Conservation (phyloP, 1,284 basidiomycete species). For the Athelia psychrophila region DNA sequence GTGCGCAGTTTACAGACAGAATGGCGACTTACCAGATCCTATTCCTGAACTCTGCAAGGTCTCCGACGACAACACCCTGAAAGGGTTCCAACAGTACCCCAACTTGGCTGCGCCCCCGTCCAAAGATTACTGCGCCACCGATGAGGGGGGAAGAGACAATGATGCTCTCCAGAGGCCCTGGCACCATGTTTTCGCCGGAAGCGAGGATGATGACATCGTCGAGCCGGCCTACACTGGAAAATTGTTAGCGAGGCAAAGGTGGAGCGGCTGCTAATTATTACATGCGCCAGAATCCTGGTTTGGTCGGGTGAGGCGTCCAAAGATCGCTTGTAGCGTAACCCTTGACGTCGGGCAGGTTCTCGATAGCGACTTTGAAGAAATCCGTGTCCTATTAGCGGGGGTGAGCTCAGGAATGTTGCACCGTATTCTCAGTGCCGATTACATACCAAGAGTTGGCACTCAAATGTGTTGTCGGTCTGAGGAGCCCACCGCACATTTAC, state of each 20-base stretch:
- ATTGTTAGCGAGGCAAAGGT: background rate
- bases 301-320: conserved; percentile 13
- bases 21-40: conserved; percentile 30
- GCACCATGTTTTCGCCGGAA: conserved; percentile 29
- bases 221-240: conserved; percentile 11
- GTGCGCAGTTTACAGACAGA: background rate
- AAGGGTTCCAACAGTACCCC: conserved; percentile 39
- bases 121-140: conserved; percentile 35
- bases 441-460: conserved; percentile 36
- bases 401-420: background rate
- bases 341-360: conserved; percentile 13
- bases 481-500: conserved; percentile 29
- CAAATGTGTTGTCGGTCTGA: conserved; percentile 38
- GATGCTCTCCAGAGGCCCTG: conserved; percentile 26
- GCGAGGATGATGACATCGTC: conserved; percentile 25
- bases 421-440: background rate
- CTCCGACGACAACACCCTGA: conserved; percentile 22
- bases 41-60: conserved; percentile 31
- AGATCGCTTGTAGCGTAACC: conserved; percentile 18
- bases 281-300: conserved; percentile 13
- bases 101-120: conserved; percentile 31
- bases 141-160: conserved; percentile 21
- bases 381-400: conserved; percentile 1
- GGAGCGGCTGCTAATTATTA: conserved; percentile 1
- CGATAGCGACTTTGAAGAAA: conserved; percentile 7